These are phyloP conservation scores for Fusarium sp. DNA, from an alignment of 2,329 filamentous ascomycete species.

Conservation along the genomic window DNA sequence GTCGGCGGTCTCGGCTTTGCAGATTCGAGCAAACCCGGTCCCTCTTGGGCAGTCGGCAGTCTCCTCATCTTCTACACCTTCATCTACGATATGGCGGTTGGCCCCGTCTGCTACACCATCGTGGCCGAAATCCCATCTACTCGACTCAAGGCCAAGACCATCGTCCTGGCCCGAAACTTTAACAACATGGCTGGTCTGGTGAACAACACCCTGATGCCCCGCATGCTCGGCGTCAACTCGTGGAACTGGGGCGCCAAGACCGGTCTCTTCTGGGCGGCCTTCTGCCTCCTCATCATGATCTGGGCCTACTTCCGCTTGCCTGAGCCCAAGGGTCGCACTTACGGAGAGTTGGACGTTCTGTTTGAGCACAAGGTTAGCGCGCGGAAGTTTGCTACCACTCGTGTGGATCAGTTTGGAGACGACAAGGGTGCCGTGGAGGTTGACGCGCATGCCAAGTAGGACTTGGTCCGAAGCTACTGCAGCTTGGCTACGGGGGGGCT, in stretches of 20 bases:
- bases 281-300: conserved; percentile 52
- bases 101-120: conserved; percentile 81
- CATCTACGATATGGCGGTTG: conserved; percentile 51
- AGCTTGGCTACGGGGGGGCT: not conserved
- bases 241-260: conserved; percentile 60
- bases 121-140: conserved; percentile 67
- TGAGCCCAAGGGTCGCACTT: conserved; percentile 63
- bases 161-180: conserved; percentile 56
- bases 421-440: conserved; percentile 30
- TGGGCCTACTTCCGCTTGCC: conserved; percentile 65
- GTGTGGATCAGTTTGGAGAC: conserved; percentile 33
- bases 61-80: conserved; percentile 57
- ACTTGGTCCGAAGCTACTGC: not conserved
- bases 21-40: conserved; percentile 50
- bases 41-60: conserved; percentile 59
- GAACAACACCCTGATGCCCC: conserved; percentile 57
- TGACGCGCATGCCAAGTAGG: conserved; percentile 8
- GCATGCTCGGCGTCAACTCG: conserved; percentile 55
- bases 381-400: conserved; percentile 49
- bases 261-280: conserved; percentile 57
- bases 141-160: conserved; percentile 57
- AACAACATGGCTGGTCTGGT: conserved; percentile 62
- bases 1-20: conserved; percentile 65
- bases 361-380: conserved; percentile 59
- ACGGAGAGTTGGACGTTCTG: conserved; percentile 65